Conservation (phyloP, 345 rosid genomes). For the Capsella bursapastoris region DNA sequence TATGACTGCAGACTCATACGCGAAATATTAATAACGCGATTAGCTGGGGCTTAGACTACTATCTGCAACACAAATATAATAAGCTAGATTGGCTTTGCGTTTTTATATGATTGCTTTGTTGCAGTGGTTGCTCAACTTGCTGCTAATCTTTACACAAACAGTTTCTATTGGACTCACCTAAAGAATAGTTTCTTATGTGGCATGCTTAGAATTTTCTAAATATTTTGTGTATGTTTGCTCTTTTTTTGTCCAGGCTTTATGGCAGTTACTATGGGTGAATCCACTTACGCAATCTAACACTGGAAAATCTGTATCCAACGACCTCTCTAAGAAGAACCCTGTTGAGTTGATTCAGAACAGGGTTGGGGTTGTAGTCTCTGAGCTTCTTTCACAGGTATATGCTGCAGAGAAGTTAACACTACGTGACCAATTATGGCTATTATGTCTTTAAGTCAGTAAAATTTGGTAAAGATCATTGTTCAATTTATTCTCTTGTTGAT, state of each 20-base stretch:
- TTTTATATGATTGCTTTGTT: conserved; percentile 16
- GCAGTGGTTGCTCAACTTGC: conserved; percentile 28
- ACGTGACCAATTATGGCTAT: neutral
- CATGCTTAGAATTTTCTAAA: conserved; percentile 7
- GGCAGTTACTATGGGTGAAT: conserved; percentile 93
- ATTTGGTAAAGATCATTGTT: conserved; percentile 30
- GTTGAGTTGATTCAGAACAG: conserved; percentile 67
- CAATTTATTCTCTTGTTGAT: conserved; percentile 34
- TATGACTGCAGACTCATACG: conserved; percentile 21
- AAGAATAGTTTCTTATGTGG: neutral
- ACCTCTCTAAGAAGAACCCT: conserved; percentile 55
- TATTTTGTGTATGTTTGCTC: neutral
- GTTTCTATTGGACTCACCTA: conserved; percentile 14
- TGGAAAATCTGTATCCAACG: conserved; percentile 52
- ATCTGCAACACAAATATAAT: conserved; percentile 5
- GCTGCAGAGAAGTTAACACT: conserved; percentile 22
- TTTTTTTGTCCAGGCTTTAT: conserved; percentile 68
- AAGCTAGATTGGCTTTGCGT: conserved; percentile 18
- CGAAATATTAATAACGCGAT: neutral
- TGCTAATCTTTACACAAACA: too few relatives aligned
- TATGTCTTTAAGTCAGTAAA: conserved; percentile 26
- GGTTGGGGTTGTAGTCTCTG: conserved; percentile 78
- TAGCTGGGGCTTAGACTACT: conserved; percentile 19
- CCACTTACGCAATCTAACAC: conserved; percentile 58
- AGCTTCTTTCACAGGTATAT: conserved; percentile 92